Evolutionary conservation across 2,329 filamentous ascomycete genomes (phyloP).

Genomic region (Dichotomopilus funicola): DNA sequence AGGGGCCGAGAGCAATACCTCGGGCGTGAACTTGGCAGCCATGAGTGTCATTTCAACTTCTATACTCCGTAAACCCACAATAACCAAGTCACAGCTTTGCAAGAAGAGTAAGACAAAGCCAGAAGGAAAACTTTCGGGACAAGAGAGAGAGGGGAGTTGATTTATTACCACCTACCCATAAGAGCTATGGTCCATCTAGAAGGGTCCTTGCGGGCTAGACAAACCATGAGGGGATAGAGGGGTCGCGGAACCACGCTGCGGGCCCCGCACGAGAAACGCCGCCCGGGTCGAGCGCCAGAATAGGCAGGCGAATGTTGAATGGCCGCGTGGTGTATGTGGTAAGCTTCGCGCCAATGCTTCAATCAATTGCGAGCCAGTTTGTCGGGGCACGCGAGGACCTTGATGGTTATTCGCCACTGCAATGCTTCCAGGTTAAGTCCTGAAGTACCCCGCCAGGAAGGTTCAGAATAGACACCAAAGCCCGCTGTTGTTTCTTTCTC

Average conservation of each 20-base stretch:
- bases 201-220: not conserved
- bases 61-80: too few relatives aligned
- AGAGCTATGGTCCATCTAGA: not conserved
- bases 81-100: not conserved
- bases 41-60: constrained; percentile 56
- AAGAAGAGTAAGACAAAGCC: not conserved
- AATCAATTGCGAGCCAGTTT: not conserved
- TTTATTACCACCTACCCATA: not conserved
- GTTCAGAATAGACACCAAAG: too few relatives aligned
- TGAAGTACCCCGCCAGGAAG: too few relatives aligned
- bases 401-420: too few relatives aligned
- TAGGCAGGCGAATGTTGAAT: not conserved
- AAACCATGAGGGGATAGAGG: too few relatives aligned
- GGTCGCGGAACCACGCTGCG: not conserved
- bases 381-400: too few relatives aligned
- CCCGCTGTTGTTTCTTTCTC: too few relatives aligned
- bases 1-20: constrained; percentile 70
- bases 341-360: too few relatives aligned
- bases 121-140: too few relatives aligned
- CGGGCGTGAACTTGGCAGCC: constrained; percentile 65
- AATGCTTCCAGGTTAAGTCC: too few relatives aligned
- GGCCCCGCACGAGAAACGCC: constrained; percentile 1
- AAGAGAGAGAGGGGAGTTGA: not conserved
- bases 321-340: not conserved
- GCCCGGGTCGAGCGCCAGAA: not conserved